Evolutionary conservation across 2,329 filamentous ascomycete species (phyloP), one percentile per base, ranked within the genome.

Genomic region (Westerdykella sp.): DNA sequence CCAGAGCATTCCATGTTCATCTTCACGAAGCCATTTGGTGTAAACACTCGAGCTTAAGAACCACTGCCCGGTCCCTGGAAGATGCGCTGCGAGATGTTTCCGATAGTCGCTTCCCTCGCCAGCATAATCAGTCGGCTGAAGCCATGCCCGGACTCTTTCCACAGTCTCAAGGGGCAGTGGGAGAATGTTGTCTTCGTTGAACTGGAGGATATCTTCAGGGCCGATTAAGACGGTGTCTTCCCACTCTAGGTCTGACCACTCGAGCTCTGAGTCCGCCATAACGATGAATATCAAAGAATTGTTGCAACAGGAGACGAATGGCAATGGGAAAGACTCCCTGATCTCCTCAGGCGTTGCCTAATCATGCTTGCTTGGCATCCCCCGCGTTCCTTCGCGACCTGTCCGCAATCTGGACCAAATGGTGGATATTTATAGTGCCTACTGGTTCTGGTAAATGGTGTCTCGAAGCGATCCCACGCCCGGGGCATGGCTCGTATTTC

Each of bases 131-230:
- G 48, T 55, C 6, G 50, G 48, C 13, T 46, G 35, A 14, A 57
- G 46, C 52, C 52, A 55, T 35, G 28, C 38, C n/a, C 48, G 43
- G 22, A 55, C 49, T 15, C 45, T 41, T 11, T 32, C 32, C n/a
- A 50, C 45, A 7, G 39, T 36, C 40, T 58, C 49, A 1, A 46
- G 42, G 1, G 54, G 36, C 31, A 63, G 41, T 0, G 64, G 63
- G 0, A 69, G 51, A 13, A 69, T 57, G 6, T 66, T 51, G 1
- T 57, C 57, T 1, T 52, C 46, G 34, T 67, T 67, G 47, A 58
- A 67, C 38, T 68, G 53, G 44, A 51, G 63, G 23, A 60, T 41
- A 32, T 67, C 55, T 35, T 63, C 56, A 2, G 40, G 50, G 12
- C 49, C 48, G 5, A 66, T 48, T 3, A 67, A 3, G 1, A 59